A percentile compares a stretch with the other conserved stretches of the same genome.
These are phyloP conservation scores for Globisporangium acanthophoron DNA, from an alignment of 352 stramenopile species.

Conservation along the genomic window DNA sequence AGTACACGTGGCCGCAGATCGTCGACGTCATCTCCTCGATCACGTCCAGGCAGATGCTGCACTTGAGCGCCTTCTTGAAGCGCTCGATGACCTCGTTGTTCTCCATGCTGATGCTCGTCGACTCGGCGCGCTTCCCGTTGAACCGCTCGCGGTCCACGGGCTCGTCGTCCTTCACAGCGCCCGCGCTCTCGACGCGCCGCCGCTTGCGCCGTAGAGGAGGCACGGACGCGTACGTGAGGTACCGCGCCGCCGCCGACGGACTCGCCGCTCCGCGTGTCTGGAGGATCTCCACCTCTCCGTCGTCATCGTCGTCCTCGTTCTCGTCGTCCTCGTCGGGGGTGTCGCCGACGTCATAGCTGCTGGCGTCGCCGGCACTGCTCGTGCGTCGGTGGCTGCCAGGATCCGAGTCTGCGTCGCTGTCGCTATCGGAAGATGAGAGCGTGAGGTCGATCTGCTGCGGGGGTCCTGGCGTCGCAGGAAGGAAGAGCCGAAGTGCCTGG, in stretches of 20 bases:
- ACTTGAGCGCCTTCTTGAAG: constrained; percentile 76
- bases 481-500: not conserved
- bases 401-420: constrained; percentile 18
- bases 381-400: not conserved
- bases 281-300: constrained; percentile 44
- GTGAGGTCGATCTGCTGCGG: constrained; percentile 67
- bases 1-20: constrained; percentile 78
- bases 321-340: constrained; percentile 11
- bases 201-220: constrained; percentile 34
- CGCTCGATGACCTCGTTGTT: constrained; percentile 75
- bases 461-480: not conserved
- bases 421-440: constrained; percentile 42
- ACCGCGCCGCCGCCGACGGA: constrained; percentile 14
- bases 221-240: constrained; percentile 14
- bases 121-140: constrained; percentile 46
- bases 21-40: constrained; percentile 81
- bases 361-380: not conserved
- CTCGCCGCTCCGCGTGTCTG: constrained; percentile 3
- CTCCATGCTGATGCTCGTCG: constrained; percentile 60
- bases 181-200: constrained; percentile 19
- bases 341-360: not conserved
- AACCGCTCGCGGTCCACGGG: constrained; percentile 15
- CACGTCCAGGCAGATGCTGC: constrained; percentile 76
- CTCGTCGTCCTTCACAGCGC: not conserved
- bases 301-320: constrained; percentile 21